Evolutionary conservation across 176 grass and related monocot genomes (phyloP).

Genomic region (Zoysia japonica): DNA sequence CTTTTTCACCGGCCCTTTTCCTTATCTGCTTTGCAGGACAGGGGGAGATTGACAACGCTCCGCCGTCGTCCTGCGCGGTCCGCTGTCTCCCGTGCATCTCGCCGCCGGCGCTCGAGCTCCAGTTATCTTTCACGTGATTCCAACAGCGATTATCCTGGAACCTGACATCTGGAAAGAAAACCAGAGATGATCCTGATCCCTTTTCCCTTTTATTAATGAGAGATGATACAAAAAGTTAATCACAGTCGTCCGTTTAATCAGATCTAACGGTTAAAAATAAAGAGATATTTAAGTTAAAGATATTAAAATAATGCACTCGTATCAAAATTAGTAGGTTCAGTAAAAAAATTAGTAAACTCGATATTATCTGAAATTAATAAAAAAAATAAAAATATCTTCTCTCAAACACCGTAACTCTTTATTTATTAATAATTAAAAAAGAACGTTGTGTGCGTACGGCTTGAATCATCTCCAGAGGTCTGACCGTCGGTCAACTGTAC

Average conservation of each 20-base stretch:
- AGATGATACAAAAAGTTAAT: no score
- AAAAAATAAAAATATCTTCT: no score
- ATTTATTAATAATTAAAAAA: neutral
- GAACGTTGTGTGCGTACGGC: neutral
- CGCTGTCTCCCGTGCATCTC: conserved; percentile 26
- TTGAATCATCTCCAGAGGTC: neutral
- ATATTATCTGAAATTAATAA: no score
- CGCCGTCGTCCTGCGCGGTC: neutral
- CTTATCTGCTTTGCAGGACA: neutral
- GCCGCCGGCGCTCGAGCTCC: neutral
- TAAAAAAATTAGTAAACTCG: no score
- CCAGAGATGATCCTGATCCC: neutral
- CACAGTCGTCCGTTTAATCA: no score
- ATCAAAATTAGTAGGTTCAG: no score
- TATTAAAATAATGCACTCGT: no score
- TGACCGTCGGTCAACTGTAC: neutral
- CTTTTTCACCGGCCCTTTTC: neutral
- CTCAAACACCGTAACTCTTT: no score
- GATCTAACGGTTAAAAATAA: no score
- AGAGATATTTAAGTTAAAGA: no score
- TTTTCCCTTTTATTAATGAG: no score
- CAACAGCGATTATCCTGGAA: neutral
- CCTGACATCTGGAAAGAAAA: neutral
- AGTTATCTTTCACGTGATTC: conserved; percentile 39
- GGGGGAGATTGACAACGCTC: neutral